These are phyloP conservation scores for Trichoderma lentiforme DNA, from an alignment of 2,329 filamentous ascomycete species.

Conservation along the genomic window DNA sequence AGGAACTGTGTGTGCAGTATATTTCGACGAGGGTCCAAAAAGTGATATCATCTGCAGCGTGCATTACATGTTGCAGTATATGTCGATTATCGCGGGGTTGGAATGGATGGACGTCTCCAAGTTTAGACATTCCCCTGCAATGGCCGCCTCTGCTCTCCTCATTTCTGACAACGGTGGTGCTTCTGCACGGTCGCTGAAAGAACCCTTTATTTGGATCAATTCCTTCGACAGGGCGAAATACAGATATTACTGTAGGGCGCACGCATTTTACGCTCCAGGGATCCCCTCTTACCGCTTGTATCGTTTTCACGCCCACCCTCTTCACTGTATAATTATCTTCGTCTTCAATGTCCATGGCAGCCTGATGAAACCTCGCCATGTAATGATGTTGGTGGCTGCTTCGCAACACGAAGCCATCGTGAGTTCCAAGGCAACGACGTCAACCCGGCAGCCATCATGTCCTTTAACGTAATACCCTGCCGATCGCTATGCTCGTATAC, in stretches of 20 bases:
- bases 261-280: background rate
- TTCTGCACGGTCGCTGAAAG: background rate
- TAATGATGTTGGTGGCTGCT: background rate
- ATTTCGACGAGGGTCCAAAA: background rate
- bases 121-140: background rate
- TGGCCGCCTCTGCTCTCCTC: background rate
- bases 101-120: background rate
- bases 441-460: background rate
- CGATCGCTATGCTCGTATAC: background rate
- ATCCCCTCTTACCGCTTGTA: background rate
- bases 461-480: background rate
- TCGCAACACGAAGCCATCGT: constrained; percentile 4
- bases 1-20: background rate
- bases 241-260: background rate
- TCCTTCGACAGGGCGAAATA: background rate
- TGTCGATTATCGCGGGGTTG: constrained; percentile 13
- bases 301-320: background rate
- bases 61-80: background rate
- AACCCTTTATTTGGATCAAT: background rate
- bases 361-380: background rate
- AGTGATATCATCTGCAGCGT: constrained; percentile 14
- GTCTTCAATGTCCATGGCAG: constrained; percentile 10
- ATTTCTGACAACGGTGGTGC: background rate
- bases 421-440: background rate
- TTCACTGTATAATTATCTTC: background rate